Evolutionary conservation across 2,329 filamentous ascomycete species (phyloP), one percentile per base, ranked within the genome.

Genomic region (Apiospora saccharicola): DNA sequence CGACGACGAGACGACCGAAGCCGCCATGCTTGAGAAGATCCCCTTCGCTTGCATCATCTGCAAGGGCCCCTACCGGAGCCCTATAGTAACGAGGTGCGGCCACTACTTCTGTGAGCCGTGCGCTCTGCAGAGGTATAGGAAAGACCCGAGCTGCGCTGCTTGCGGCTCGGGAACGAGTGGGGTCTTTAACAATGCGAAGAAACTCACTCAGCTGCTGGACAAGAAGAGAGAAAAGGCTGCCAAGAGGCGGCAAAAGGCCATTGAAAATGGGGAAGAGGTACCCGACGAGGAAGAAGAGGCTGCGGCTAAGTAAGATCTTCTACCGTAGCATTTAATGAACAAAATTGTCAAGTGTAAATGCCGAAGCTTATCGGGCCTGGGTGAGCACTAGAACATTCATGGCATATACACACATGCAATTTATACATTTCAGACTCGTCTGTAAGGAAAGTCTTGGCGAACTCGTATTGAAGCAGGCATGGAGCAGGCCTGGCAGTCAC

Each of bases 101-200:
- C 96, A 99, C 81, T 98, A 98, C 82, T 98, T 98, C 80, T 99
- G 96, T 80, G 93, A 98, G 81, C 87, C 89, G 0, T 99, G 96
- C 82, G 96, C 96, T 37, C 85, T 98, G 77, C 91, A 93, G 80
- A 85, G 95, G 75, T 98, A 98, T 80, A 88, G 93, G 74, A 96
- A 94, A 80, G 94, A 95, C 77, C 95, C 95, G 4, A 90, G 90
- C 3, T 98, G 96, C 81, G 94, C 94, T 2, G 93, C 93, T 4
- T 98, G 96, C 81, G 93, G 94, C 0, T 87, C 91, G 0, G 93
- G 94, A 6, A 98, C 95, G 0, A 92, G 92, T 43, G 96, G 96
- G 0, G 94, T 97, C 0, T 98, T 98, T 79, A 98, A 97, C 80
- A 89, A 90, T 4, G 95, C 95, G 0, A 97, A 94, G 85, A 93